Evolutionary conservation across 495 filamentous ascomycete species (phyloP), one percentile per base, ranked within the genome.

Genomic region (Xylaria cubensis): DNA sequence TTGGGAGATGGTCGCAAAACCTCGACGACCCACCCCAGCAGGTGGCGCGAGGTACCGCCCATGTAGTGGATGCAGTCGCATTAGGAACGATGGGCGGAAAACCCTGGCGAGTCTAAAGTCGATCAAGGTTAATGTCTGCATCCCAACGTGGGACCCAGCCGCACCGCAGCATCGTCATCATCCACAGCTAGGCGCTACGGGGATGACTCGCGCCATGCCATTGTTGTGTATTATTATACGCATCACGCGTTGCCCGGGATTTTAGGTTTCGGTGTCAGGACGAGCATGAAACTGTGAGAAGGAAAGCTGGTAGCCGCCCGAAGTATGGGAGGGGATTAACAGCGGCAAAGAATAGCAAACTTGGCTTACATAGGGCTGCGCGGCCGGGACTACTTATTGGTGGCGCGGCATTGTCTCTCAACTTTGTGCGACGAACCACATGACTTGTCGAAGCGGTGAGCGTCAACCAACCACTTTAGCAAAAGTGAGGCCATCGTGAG

Each of bases 1-100:
- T 76, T 79, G 77, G 74, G 71, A 53, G 24, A 73, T 74, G 77
- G 70, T 79, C 75, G 75, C 75, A 72, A 71, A 74, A 79, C 77
- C 71, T 77, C 13, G 42, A 39, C 71, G 72, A 70, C 75, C 73
- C 75, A 41, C 68, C 66, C 56, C 17, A 56, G 68, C 50, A 77
- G 65, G 77, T 79, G 70, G 68, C 63, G 51, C 36, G 34, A 79
- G 65, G 77, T 79, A 77, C 66, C 73, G 50, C 8, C 36, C 36
- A 39, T 39, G 36, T 39, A 39, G 36, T 15, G 5, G 29, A 67
- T 8, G 76, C 78, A 76, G 67, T 67, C 66, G 26, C 72, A 74
- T 74, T 69, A 74, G 72, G 67, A 69, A 70, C 72, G 58, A 68
- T 32, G 19, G 61, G 34, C 65, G 67, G 36, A 46, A 53, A 46